Conservation (phyloP, 257 asterid genomes). For the Ilex asprella region DNA sequence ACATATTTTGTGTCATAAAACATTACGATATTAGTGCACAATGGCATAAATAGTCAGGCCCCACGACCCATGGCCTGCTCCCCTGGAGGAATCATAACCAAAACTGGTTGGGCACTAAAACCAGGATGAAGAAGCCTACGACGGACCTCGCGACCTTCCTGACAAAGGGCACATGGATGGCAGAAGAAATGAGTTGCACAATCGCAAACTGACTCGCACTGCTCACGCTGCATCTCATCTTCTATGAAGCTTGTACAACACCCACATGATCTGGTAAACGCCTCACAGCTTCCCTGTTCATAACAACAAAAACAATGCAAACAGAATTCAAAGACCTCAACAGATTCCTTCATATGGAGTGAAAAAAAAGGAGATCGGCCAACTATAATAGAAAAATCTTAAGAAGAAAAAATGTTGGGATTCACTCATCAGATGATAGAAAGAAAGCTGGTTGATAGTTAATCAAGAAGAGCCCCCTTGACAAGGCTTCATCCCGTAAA, state of each 20-base stretch:
- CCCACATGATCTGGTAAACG: constrained; percentile 56
- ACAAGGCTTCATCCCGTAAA: no score
- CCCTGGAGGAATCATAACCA: constrained; percentile 70
- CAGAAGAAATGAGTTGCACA: constrained; percentile 74
- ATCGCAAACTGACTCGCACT: constrained; percentile 74
- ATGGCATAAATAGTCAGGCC: constrained; percentile 4
- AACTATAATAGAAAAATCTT: no score
- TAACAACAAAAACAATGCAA: constrained; percentile 1
- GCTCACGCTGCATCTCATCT: constrained; percentile 78
- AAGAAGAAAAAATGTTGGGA: no score
- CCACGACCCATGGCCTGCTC: constrained; percentile 79
- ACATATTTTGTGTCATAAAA: not conserved
- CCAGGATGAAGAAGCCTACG: constrained; percentile 94
- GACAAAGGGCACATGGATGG: constrained; percentile 92
- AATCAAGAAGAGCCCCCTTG: no score
- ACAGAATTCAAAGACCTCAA: not conserved
- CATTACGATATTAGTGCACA: not conserved
- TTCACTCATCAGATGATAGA: no score
- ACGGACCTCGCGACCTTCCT: constrained; percentile 95
- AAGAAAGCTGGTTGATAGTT: no score
- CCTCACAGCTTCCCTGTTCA: constrained; percentile 85
- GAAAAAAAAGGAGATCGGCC: no score
- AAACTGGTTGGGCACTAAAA: constrained; percentile 46
- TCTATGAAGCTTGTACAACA: constrained; percentile 51
- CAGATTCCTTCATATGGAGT: not conserved